These are phyloP conservation scores for Cerioporus squamosus DNA, from an alignment of 1,284 basidiomycete species.

Conservation along the genomic window DNA sequence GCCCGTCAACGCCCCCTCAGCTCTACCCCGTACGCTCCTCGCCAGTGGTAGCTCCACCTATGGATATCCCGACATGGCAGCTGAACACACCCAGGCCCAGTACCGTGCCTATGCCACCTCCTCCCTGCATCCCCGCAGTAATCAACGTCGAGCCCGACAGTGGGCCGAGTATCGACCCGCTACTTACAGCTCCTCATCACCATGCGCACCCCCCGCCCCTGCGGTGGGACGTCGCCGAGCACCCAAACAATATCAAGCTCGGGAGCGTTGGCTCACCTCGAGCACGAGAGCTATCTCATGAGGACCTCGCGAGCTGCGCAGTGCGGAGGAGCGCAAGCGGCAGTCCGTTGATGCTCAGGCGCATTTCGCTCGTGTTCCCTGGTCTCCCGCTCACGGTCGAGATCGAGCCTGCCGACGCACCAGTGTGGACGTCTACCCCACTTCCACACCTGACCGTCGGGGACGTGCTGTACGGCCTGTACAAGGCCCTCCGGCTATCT, in stretches of 20 bases:
- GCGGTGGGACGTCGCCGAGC: slow-evolving; percentile 17
- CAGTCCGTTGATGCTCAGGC: slow-evolving; percentile 8
- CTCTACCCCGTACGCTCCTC: not conserved
- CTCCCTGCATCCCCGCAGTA: not conserved
- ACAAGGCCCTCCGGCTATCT: slow-evolving; percentile 17
- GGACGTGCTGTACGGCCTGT: slow-evolving; percentile 24
- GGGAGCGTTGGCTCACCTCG: slow-evolving; percentile 12
- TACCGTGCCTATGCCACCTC: not conserved
- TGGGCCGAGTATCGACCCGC: slow-evolving; percentile 12
- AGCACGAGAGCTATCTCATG: not conserved
- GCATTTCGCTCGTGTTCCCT: slow-evolving; percentile 12
- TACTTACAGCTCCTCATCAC: slow-evolving; percentile 8
- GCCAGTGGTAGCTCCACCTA: not conserved
- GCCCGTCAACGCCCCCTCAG: slow-evolving; percentile 18
- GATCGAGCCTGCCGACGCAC: slow-evolving; percentile 9
- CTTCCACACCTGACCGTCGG: slow-evolving; percentile 23
- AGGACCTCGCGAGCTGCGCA: slow-evolving; percentile 17
- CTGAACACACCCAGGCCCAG: not conserved
- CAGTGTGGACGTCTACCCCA: slow-evolving; percentile 11
- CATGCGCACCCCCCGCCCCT: slow-evolving; percentile 12
- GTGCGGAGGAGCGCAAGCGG: slow-evolving; percentile 10
- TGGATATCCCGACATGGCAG: slow-evolving; percentile 14
- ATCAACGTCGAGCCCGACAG: not conserved
- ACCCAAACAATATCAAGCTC: slow-evolving; percentile 17
- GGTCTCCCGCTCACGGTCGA: slow-evolving; percentile 16